Base-by-base conservation (phyloP, 73 alveolate genomes). In the Paramecium bursaria region DNA sequence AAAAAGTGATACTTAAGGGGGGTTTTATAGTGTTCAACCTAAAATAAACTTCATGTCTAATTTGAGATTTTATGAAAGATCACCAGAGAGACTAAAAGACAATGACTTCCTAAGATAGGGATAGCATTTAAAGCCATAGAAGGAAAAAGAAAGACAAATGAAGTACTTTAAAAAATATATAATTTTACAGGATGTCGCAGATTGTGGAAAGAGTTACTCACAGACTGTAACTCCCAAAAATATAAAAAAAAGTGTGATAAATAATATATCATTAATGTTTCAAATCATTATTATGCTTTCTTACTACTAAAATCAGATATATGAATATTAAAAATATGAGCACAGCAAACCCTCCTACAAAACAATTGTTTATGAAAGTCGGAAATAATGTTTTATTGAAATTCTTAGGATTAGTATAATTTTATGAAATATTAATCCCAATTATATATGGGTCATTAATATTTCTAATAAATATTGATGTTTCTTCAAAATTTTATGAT, bases 141-240 rank as follows among this genome's bases (percentile, higher is more conserved):
- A 67, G 13, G 82, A 31, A 47, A 7, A 21, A 14, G 53, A 67
- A 27, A 42, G 82, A 3, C 15, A 57, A 23, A 48, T 57, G 14
- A 57, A 57, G 76, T 57, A 57, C n/a, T n/a, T n/a, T n/a, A n/a
- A 42, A 15, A 57, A 14, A 19, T 30, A 30, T 27, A 27, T 30
- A 57, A 26, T 27, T 30, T 57, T 13, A 30, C 17, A 57, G 76
- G 33, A 19, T 30, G 76, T 30, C 51, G 30, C 48, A 30, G 33
- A 26, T 57, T 3, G 76, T 57, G 50, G 76, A 57, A 57, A 23
- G 33, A 57, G 76, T 57, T 4, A 57, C 76, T 9, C 51, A 57
- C 51, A 57, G 76, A 57, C 76, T 57, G 19, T 50, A 57, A 57
- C 33, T 57, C 27, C 76, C 76, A 19, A 57, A 57, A 57, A 23